Evolutionary conservation across 208 protist genomes (phyloP), one percentile per base, ranked within the genome.

Genomic region (Leishmania guyanensis): DNA sequence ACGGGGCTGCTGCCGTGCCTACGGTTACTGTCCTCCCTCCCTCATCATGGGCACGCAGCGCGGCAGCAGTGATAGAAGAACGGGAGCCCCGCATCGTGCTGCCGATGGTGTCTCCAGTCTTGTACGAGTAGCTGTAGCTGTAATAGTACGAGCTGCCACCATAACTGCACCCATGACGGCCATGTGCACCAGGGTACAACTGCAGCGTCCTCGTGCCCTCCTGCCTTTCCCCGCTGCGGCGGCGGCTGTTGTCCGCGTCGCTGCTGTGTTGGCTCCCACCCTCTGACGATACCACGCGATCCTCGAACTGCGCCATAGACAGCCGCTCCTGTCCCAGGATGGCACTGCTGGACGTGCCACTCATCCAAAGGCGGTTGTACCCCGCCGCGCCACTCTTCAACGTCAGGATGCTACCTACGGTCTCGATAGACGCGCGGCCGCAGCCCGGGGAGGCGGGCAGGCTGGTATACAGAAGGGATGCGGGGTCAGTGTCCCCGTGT

Each of bases 51-150:
- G 53, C 3, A 22, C 9, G 51, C 56, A 36, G 33, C 33, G 56
- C 56, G 17, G 36, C 58, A n/a, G n/a, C 54, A 43, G 39, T 53
- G 74, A 9, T 33, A 17, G 20, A 46, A 12, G 74, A 50, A 39
- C 74, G 20, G 6, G 17, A n/a, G 56, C 56, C 4, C 56, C 36
- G 54, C 9, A 6, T 9, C 36, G 29, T 58, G 53, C 56, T 50
- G 53, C 39, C 56, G 22, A 29, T 65, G 58, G 4, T 16, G 29
- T 43, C 36, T 9, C 8, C 26, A 64, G 60, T 70, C 65, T 39
- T 85, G 62, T n/a, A 78, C 50, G 84, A 79, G 80, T 80, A 84
- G 65, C 69, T 79, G 65, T 84, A 84, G 60, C 10, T 71, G 74
- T 82, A 80, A 2, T 77, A 81, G 66, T 60, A 76, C 33, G 4